Evolutionary conservation across 176 grass and related monocot genomes (phyloP).

Genomic region (Carex scoparia): DNA sequence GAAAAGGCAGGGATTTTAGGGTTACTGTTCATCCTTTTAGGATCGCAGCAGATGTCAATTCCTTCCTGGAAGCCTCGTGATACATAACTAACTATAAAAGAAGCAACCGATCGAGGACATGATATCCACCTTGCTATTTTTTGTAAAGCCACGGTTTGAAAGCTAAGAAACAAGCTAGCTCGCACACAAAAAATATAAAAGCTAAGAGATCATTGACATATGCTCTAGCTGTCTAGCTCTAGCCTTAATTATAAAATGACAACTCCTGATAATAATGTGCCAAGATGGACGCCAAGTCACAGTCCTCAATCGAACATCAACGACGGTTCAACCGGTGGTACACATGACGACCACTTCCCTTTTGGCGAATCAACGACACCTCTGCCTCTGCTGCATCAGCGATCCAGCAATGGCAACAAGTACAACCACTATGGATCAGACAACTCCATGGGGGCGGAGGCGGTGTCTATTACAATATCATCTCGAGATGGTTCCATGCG

Average conservation of each 20-base stretch:
- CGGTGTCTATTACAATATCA: neutral
- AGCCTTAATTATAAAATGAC: conserved; percentile 18
- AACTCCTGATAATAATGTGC: conserved; percentile 27
- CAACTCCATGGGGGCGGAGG: neutral
- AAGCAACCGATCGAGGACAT: neutral
- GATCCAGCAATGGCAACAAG: neutral
- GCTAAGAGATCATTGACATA: neutral
- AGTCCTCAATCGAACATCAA: neutral
- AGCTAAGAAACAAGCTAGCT: too few relatives aligned
- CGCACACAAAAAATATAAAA: neutral
- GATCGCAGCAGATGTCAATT: too few relatives aligned
- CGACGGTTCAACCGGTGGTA: conserved; percentile 11
- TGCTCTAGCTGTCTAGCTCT: neutral
- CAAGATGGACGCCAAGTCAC: conserved; percentile 61
- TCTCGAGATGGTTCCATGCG: conserved; percentile 15
- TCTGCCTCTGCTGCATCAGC: conserved; percentile 17
- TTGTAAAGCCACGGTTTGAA: neutral
- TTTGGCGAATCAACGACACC: conserved; percentile 36
- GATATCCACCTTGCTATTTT: neutral
- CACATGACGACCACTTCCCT: conserved; percentile 43
- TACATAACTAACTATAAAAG: neutral
- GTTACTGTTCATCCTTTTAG: too few relatives aligned
- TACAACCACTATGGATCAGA: conserved; percentile 21
- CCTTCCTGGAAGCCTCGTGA: neutral
- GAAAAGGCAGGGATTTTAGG: too few relatives aligned